Base-by-base conservation (phyloP, 768 basidiomycete genomes). In the Boletus subparvulus region DNA sequence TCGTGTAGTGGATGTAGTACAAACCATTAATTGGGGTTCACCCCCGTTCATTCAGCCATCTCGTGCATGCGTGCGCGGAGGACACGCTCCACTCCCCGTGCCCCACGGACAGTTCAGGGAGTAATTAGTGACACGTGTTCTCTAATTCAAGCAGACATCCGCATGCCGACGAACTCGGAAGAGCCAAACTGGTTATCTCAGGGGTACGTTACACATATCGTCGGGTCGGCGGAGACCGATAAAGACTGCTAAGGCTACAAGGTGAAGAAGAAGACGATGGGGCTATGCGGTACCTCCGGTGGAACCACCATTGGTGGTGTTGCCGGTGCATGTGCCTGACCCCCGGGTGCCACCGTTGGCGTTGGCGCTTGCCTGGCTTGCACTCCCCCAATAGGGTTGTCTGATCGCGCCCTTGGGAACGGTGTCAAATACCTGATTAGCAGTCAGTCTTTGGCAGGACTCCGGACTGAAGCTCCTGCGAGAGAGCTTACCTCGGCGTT, bases 331-430 rank as follows among this genome's bases (percentile, higher is more conserved):
- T 2, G 42, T n/a, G 0, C 45, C 10, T 1, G 47, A 47, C 24
- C 43, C 52, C 11, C 48, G 56, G 11, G 37, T 47, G 3, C 24
- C 37, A 10, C 9, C 0, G 0, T 28, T 32, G 26, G 21, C 50
- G 24, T 28, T 28, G 26, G 6, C 26, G 28, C 16, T 2, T 0
- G 0, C 35, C 1, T 4, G 6, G 0, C 50, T 26, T 0, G 2
- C 1, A 16, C 50, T 61, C 0, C 59, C 67, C 46, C 58, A 51
- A 16, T 59, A 65, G 13, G 58, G 59, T 16, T 57, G 55, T n/a
- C 63, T 70, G 50, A 56, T 50, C 6, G 50, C 43, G 8, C 32
- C 30, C 14, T 26, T 51, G 37, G 55, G 45, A 7, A 36, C 17
- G 30, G 35, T 9, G 19, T 35, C 30, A 3, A 4, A 33, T 45